These are phyloP conservation scores for Yamadazyma membranifaciens DNA, from an alignment of 1,139 yeast species.

Conservation along the genomic window DNA sequence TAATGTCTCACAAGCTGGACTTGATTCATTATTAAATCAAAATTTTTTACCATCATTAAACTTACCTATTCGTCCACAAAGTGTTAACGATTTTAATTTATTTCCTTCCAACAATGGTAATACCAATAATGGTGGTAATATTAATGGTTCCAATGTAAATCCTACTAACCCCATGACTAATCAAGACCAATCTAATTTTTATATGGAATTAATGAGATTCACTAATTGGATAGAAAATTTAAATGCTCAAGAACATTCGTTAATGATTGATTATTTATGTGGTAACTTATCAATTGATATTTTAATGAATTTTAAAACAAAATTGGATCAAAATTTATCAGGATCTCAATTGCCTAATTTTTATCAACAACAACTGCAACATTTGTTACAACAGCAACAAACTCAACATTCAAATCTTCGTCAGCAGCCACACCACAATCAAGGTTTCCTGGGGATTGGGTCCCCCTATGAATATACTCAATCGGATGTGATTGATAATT, in stretches of 20 bases:
- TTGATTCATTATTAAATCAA: slow-evolving; percentile 18
- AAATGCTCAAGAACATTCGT: slow-evolving; percentile 44
- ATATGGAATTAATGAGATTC: slow-evolving; percentile 51
- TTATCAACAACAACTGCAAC: slow-evolving; percentile 1
- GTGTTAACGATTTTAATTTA: slow-evolving; percentile 41
- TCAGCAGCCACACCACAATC: background rate
- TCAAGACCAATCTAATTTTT: slow-evolving; percentile 46
- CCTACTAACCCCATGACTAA: slow-evolving; percentile 61
- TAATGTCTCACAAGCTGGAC: slow-evolving; percentile 19
- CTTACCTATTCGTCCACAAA: slow-evolving; percentile 43
- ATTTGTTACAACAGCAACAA: background rate
- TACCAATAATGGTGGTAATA: no score
- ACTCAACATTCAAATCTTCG: slow-evolving; percentile 3
- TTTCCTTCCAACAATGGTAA: slow-evolving; percentile 12
- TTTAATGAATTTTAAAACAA: slow-evolving; percentile 44
- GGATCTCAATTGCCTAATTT: slow-evolving; percentile 13
- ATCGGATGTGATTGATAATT: slow-evolving; percentile 24
- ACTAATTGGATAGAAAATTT: slow-evolving; percentile 28
- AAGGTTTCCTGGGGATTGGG: slow-evolving; percentile 6
- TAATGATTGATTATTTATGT: slow-evolving; percentile 54
- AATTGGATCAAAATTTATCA: slow-evolving; percentile 32
- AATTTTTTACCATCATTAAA: slow-evolving; percentile 23
- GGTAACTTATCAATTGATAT: slow-evolving; percentile 4
- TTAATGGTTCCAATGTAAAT: slow-evolving; percentile 25
- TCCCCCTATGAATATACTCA: slow-evolving; percentile 13